Percentiles rank a stretch among this genome's conserved stretches.
These are phyloP conservation scores for Aspergillus clavatus DNA, from an alignment of 2,329 filamentous ascomycete species.

Conservation along the genomic window DNA sequence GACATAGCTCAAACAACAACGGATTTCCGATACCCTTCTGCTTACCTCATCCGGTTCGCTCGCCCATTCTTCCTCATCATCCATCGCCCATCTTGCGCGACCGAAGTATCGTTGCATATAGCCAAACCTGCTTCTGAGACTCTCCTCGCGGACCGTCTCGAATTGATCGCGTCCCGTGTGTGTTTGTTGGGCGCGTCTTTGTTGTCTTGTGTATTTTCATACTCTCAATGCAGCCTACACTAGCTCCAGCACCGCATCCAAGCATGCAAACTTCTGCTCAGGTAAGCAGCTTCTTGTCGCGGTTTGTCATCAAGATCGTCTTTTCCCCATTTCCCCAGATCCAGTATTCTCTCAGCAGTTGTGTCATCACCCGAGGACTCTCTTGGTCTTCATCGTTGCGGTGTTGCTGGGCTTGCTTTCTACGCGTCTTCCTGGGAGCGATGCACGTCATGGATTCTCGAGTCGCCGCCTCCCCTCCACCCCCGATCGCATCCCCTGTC, in stretches of 20 bases:
- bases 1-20: conserved; percentile 5
- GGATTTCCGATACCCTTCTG: conserved; percentile 15
- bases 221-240: conserved; percentile 41
- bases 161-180: conserved; percentile 14
- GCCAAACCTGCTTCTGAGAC: not conserved
- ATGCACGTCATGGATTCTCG: not conserved
- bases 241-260: conserved; percentile 47
- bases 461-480: no score
- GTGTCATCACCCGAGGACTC: not conserved
- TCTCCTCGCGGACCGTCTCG: conserved; percentile 4
- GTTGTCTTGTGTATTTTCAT: conserved; percentile 11
- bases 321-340: conserved; percentile 11
- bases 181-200: conserved; percentile 14
- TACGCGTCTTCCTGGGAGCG: not conserved
- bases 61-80: conserved; percentile 19
- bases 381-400: not conserved
- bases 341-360: not conserved
- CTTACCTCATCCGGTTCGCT: conserved; percentile 36
- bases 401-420: not conserved
- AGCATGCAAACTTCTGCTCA: conserved; percentile 48
- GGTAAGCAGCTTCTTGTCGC: conserved; percentile 46
- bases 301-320: conserved; percentile 36
- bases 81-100: conserved; percentile 9
- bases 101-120: conserved; percentile 6
- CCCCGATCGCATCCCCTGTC: conserved; percentile 10